These are phyloP conservation scores for Artomyces pyxidatus DNA, from an alignment of 768 basidiomycete species.

Conservation along the genomic window DNA sequence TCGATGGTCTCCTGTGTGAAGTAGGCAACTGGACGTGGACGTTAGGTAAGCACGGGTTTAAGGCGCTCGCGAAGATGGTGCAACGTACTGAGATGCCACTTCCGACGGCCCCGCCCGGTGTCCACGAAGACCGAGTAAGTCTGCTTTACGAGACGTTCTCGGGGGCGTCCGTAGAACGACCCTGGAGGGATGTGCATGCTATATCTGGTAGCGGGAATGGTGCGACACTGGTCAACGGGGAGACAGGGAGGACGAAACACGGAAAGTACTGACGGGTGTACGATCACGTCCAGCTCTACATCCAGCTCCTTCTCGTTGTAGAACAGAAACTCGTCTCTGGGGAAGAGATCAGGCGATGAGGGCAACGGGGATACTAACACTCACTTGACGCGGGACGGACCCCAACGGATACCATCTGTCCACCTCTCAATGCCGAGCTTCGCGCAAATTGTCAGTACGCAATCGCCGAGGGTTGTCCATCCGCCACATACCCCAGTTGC, in stretches of 20 bases:
- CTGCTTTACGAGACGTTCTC: conserved; percentile 62
- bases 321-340: conserved; percentile 60
- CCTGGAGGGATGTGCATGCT: conserved; percentile 17
- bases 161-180: conserved; percentile 20
- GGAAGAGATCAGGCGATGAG: background rate
- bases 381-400: conserved; percentile 70
- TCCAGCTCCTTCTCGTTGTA: conserved; percentile 59
- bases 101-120: conserved; percentile 53
- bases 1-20: conserved; percentile 28
- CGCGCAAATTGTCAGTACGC: background rate
- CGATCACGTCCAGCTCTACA: conserved; percentile 18
- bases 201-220: conserved; percentile 17
- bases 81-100: conserved; percentile 73
- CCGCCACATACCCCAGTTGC: conserved; percentile 47
- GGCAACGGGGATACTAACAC: conserved; percentile 16
- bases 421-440: conserved; percentile 74
- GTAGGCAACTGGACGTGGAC: conserved; percentile 27
- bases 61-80: background rate
- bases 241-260: too few species aligned
- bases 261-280: conserved; percentile 10
- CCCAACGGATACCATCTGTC: conserved; percentile 70
- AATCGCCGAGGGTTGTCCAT: background rate
- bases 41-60: conserved; percentile 3
- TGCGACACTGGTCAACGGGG: conserved; percentile 8
- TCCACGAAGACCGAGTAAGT: conserved; percentile 75